phyloP scores from a whole-genome alignment of 2,329 filamentous ascomycete genomes.

The Davidsoniella eucalypti region DNA sequence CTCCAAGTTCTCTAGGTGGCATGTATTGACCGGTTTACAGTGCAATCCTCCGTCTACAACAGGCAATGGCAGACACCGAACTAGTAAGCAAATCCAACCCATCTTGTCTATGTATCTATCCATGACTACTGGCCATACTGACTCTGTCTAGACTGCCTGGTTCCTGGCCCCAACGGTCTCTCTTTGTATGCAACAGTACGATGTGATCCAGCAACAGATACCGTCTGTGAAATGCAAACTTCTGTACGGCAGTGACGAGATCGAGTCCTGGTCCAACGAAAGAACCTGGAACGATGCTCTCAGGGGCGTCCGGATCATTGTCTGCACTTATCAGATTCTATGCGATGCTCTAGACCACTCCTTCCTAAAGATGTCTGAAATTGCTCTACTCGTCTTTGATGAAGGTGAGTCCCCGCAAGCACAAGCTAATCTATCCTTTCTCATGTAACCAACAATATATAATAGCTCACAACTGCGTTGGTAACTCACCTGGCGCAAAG shows the following conservation, averaged over 20 bases:
- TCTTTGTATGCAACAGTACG: slow-evolving; percentile 49
- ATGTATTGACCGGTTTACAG: not conserved
- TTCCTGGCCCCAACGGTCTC: slow-evolving; percentile 55
- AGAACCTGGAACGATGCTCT: slow-evolving; percentile 52
- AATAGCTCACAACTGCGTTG: slow-evolving; percentile 56
- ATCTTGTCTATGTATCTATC: not conserved
- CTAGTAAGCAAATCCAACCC: not conserved
- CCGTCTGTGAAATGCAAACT: slow-evolving; percentile 41
- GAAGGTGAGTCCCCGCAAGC: slow-evolving; percentile 42
- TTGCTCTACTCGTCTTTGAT: slow-evolving; percentile 64
- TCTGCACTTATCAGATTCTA: slow-evolving; percentile 63
- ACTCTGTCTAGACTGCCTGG: slow-evolving; percentile 43
- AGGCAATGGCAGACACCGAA: not conserved
- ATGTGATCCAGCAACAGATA: slow-evolving; percentile 43
- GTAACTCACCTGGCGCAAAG: slow-evolving; percentile 44
- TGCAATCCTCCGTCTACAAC: slow-evolving; percentile 8
- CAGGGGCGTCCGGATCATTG: slow-evolving; percentile 48
- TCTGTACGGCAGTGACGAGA: slow-evolving; percentile 49
- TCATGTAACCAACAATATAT: not conserved
- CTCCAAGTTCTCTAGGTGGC: not conserved
- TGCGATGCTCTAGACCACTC: slow-evolving; percentile 57
- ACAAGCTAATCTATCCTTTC: not conserved
- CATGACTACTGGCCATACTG: slow-evolving; percentile 12
- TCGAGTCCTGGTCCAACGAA: slow-evolving; percentile 57
- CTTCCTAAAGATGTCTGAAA: slow-evolving; percentile 46